Conservation (phyloP, 2,329 filamentous ascomycete species). For the Rutstroemia sp. region DNA sequence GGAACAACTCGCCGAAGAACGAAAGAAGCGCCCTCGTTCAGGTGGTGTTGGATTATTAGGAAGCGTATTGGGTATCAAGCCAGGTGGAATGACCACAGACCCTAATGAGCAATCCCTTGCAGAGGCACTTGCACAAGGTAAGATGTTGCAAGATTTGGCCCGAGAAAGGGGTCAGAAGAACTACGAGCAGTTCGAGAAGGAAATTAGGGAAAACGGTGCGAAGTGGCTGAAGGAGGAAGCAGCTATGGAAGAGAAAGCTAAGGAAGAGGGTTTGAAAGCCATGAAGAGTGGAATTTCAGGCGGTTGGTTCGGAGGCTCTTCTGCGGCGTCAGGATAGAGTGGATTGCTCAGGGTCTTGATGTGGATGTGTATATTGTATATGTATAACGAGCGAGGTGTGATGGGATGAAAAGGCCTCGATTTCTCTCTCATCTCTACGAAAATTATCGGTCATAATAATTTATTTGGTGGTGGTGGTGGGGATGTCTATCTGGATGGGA, state of each 20-base stretch:
- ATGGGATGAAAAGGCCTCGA: not conserved
- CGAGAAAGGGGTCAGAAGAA: slow-evolving; percentile 85
- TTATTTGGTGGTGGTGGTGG: not conserved
- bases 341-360: not conserved
- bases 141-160: slow-evolving; percentile 94
- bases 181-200: slow-evolving; percentile 82
- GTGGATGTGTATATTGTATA: not conserved
- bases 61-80: slow-evolving; percentile 70
- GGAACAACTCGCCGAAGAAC: slow-evolving; percentile 64
- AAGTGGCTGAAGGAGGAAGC: slow-evolving; percentile 95
- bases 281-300: slow-evolving; percentile 72
- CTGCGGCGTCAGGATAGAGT: not conserved
- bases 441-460: not conserved
- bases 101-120: slow-evolving; percentile 53
- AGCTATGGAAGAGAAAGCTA: slow-evolving; percentile 76
- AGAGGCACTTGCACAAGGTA: slow-evolving; percentile 81
- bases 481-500: not conserved
- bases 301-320: slow-evolving; percentile 40
- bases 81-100: slow-evolving; percentile 51
- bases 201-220: slow-evolving; percentile 88
- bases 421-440: not conserved
- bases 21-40: slow-evolving; percentile 48
- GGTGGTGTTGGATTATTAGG: slow-evolving; percentile 63
- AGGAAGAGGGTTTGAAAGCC: slow-evolving; percentile 84
- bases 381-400: not conserved